phyloP scores from a whole-genome alignment of 116 monocot species.

The Thalassia testudinum region DNA sequence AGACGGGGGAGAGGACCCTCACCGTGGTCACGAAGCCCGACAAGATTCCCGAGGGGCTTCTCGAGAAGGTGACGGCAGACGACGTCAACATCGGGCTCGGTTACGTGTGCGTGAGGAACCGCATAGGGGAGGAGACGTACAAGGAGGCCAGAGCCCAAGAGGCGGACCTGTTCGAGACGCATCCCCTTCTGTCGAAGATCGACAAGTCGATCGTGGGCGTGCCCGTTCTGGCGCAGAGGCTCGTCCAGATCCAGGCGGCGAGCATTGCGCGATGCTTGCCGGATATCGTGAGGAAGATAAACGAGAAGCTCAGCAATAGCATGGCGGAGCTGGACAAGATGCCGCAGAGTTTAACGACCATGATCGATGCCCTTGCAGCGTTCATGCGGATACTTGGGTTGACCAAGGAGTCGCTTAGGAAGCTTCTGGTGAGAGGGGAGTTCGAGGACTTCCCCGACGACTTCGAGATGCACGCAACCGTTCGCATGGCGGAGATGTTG shows the following conservation, averaged over 20 bases:
- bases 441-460: slow-evolving; percentile 6
- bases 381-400: slow-evolving; percentile 3
- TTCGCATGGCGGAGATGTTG: slow-evolving; percentile 1
- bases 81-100: slow-evolving; percentile 16
- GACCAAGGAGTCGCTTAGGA: slow-evolving; percentile 5
- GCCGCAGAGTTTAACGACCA: slow-evolving; percentile 12
- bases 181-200: slow-evolving; percentile 32
- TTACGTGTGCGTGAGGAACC: slow-evolving; percentile 3
- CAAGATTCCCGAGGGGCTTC: slow-evolving; percentile 45
- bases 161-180: slow-evolving; percentile 18
- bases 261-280: slow-evolving; percentile 34
- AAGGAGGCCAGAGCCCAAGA: slow-evolving; percentile 41
- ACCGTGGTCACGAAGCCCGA: slow-evolving; percentile 59
- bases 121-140: slow-evolving; percentile 12
- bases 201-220: slow-evolving; percentile 61
- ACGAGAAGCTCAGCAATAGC: slow-evolving; percentile 24
- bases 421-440: slow-evolving; percentile 1
- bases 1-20: slow-evolving; percentile 43
- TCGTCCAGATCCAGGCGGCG: slow-evolving; percentile 50
- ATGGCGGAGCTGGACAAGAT: slow-evolving; percentile 20
- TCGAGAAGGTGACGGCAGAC: slow-evolving; percentile 54
- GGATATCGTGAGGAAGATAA: slow-evolving; percentile 42
- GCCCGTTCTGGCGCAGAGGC: slow-evolving; percentile 36
- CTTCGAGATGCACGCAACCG: not conserved
- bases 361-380: slow-evolving; percentile 1